A percentile compares a stretch with the other conserved stretches of the same genome.
These are phyloP conservation scores for Galium porrigens DNA, from an alignment of 305 asterid species.

Conservation along the genomic window DNA sequence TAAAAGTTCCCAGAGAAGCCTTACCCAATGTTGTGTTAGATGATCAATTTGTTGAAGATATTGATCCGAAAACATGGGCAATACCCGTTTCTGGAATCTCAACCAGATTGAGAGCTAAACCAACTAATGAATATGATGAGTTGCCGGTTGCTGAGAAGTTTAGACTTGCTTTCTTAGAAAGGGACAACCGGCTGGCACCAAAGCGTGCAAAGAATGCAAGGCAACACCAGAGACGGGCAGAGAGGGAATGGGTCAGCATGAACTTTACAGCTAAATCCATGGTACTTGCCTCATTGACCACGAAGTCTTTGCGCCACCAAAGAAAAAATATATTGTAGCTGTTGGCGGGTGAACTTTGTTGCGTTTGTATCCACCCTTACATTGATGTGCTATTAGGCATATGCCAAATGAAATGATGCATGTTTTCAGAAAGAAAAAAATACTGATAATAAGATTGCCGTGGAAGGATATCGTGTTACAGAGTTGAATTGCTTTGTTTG, in stretches of 20 bases:
- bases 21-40: constrained; percentile 36
- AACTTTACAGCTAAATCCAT: constrained; percentile 58
- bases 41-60: constrained; percentile 41
- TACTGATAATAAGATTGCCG: no score
- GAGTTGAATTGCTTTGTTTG: no score
- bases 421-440: no score
- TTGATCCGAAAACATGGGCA: constrained; percentile 73
- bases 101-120: constrained; percentile 17
- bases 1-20: constrained; percentile 67
- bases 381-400: no score
- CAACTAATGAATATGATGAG: constrained; percentile 29
- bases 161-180: constrained; percentile 71
- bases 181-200: constrained; percentile 82
- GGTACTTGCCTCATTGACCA: constrained; percentile 61
- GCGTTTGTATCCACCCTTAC: no score
- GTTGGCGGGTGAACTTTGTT: not conserved
- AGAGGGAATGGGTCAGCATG: constrained; percentile 50
- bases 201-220: constrained; percentile 89
- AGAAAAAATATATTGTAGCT: not conserved
- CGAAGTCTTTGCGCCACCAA: constrained; percentile 33
- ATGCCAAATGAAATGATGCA: no score
- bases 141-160: constrained; percentile 72
- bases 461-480: no score
- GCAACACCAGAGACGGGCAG: constrained; percentile 84
- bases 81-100: constrained; percentile 39